Evolutionary conservation across 139 green algal species (phyloP), one percentile per base, ranked within the genome.

Genomic region (Edaphochlamys debaryana): DNA sequence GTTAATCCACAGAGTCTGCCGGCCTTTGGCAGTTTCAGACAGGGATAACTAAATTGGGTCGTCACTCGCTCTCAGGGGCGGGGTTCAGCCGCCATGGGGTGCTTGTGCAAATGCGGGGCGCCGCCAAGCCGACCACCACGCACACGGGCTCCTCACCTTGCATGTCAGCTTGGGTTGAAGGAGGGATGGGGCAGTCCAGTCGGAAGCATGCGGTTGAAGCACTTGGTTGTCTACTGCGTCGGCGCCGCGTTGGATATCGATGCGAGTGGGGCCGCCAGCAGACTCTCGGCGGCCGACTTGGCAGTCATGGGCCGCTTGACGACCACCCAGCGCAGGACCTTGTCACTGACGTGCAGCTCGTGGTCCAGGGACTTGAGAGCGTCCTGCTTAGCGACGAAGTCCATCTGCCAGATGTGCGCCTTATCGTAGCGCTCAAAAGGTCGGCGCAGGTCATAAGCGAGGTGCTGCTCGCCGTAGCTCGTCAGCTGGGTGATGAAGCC

Each of bases 321-420:
- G 13, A 95, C 63, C 1, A 94, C 80, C 82, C 88, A 98, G 0
- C 95, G 87, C 42, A 98, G 85, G 3, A 97, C 84, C 25, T 89
- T 74, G 23, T 95, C 91, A 42, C 95, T 89, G 25, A 96, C 68
- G 37, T 90, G 84, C 36, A 98, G 87, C 37, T 90, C 82, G 58
- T 92, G 87, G 27, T 96, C 76, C 2, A 98, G 38, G 9, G 94
- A 87, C 4, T 58, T 27, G 0, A 97, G 67, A 1, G 69, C 79
- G 5, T 87, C 38, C 0, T 92, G 81, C 0, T 34, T 79, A 7
- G 88, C 83, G 1, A 91, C 84, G 72, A 98, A 98, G 50, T 91
- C 90, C n/a, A 97, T 79, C 66, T 97, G 92, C 93, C 94, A 96
- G 41, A 97, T 93, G 29, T 88, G 76, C 0, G 95, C 93, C 90